phyloP scores from a whole-genome alignment of 306 rosid genomes.

The Hylodesmum podocarpum region DNA sequence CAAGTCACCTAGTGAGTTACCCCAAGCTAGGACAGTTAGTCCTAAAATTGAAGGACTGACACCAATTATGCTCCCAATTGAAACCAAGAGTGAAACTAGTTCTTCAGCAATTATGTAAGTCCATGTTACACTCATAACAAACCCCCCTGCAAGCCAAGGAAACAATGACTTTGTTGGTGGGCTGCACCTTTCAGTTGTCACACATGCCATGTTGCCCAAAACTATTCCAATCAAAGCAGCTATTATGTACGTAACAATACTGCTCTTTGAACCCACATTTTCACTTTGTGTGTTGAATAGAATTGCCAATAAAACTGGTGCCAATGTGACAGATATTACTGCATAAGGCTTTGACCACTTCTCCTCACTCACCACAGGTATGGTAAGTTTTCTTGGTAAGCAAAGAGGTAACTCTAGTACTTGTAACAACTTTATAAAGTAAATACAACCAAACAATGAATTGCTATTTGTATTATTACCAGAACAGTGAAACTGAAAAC shows the following conservation, averaged over 20 bases:
- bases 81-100: constrained; percentile 58
- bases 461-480: neutral
- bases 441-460: neutral
- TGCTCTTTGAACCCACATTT: constrained; percentile 20
- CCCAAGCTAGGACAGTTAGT: constrained; percentile 53
- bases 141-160: constrained; percentile 73
- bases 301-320: constrained; percentile 59
- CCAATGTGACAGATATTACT: constrained; percentile 62
- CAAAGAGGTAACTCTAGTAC: constrained; percentile 63
- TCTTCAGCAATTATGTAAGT: constrained; percentile 74
- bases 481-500: neutral
- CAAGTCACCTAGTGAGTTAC: constrained; percentile 63
- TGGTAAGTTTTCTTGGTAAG: constrained; percentile 78
- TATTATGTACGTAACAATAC: constrained; percentile 32
- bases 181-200: constrained; percentile 44
- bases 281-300: constrained; percentile 46
- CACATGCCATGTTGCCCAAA: constrained; percentile 52
- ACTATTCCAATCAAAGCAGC: constrained; percentile 52
- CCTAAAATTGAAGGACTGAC: constrained; percentile 46
- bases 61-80: constrained; percentile 47
- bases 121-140: constrained; percentile 80
- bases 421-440: constrained; percentile 9
- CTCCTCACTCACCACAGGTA: constrained; percentile 70
- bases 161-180: constrained; percentile 66
- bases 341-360: constrained; percentile 76